phyloP scores from a whole-genome alignment of 208 protist species.

The Acanthamoeba sp. region DNA sequence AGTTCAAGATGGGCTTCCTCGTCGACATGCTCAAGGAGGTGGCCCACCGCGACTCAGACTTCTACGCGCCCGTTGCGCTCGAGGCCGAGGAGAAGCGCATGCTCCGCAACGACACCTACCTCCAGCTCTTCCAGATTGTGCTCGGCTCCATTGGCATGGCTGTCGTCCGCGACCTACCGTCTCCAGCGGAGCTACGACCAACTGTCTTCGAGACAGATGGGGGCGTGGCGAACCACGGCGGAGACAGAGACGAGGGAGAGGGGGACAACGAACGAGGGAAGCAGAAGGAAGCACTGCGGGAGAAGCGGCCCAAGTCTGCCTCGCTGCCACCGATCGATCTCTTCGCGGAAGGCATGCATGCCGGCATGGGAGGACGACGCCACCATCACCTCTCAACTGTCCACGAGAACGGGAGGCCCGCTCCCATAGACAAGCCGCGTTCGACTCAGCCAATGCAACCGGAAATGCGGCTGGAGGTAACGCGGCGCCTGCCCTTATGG shows the following conservation, averaged over 20 bases:
- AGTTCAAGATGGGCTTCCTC: conserved; percentile 52
- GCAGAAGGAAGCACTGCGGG: background rate
- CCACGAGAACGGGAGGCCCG: no score
- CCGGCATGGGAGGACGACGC: no score
- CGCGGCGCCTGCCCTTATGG: background rate
- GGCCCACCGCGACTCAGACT: conserved; percentile 9
- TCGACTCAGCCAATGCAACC: background rate
- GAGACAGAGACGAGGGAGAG: background rate
- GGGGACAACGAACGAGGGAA: background rate
- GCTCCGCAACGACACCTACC: background rate
- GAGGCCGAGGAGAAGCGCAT: background rate
- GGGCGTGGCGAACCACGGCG: no score
- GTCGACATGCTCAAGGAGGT: conserved; percentile 20
- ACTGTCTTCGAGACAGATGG: background rate
- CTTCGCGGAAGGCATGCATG: no score
- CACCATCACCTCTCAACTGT: no score
- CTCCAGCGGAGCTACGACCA: background rate
- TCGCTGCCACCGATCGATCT: background rate
- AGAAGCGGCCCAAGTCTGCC: background rate
- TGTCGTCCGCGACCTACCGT: background rate
- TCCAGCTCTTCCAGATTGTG: background rate
- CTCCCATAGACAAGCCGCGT: no score
- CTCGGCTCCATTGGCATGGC: background rate
- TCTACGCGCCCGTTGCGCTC: conserved; percentile 5
- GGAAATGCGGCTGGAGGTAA: background rate